A percentile compares a stretch with the other conserved stretches of the same genome.
Conservation (phyloP, 129 eudicot species). For the Gnaphalium uliginosum region DNA sequence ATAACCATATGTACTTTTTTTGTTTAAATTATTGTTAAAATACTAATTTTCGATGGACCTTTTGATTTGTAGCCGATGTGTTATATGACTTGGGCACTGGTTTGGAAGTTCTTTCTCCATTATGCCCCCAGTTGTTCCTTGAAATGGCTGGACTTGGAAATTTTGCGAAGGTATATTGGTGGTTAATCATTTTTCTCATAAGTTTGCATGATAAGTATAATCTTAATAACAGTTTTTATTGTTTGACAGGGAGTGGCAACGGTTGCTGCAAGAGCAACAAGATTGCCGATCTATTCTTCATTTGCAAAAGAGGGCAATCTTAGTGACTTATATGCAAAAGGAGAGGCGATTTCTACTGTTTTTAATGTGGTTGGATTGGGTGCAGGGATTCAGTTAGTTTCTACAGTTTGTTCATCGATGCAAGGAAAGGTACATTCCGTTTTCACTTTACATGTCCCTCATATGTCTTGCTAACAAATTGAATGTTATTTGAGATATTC, state of each 20-base stretch:
- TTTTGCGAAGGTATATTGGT: constrained; percentile 36
- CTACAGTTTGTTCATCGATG: constrained; percentile 43
- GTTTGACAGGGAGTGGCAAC: constrained; percentile 48
- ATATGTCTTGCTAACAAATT: background rate
- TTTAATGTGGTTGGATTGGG: constrained; percentile 56
- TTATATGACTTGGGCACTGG: constrained; percentile 90
- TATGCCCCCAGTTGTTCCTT: constrained; percentile 41
- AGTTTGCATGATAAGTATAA: background rate
- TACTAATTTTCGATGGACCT: background rate
- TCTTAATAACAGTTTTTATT: background rate
- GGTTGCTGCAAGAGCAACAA: constrained; percentile 98
- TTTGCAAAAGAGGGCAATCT: constrained; percentile 99
- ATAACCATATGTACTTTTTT: background rate
- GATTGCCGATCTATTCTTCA: constrained; percentile 95
- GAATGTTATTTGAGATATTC: background rate
- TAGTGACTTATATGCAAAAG: constrained; percentile 96
- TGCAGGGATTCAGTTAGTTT: constrained; percentile 42
- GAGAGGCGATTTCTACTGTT: constrained; percentile 95
- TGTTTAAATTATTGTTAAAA: background rate
- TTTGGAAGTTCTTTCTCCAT: constrained; percentile 41
- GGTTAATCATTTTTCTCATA: background rate
- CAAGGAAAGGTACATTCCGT: constrained; percentile 39
- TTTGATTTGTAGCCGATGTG: constrained; percentile 73
- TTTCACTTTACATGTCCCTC: background rate
- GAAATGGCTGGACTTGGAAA: constrained; percentile 55